Evolutionary conservation across 2,329 filamentous ascomycete species (phyloP), one percentile per base, ranked within the genome.

Genomic region (Sporothrix pseudoabietina): DNA sequence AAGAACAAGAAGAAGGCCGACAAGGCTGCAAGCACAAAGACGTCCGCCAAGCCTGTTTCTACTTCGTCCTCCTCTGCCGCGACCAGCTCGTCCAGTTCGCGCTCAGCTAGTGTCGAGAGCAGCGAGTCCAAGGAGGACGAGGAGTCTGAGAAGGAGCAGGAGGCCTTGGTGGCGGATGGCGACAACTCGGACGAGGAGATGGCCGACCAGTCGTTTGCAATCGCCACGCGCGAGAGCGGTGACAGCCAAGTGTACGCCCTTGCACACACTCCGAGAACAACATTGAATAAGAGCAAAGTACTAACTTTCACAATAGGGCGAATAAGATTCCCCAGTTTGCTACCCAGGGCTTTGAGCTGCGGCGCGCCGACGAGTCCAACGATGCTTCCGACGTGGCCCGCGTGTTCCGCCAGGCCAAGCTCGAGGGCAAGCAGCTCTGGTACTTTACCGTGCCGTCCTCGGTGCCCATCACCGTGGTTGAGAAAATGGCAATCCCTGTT

Each of bases 381-480:
- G 80, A 85, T 61, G 80, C 80, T 3, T 77, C 78, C 77, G 82
- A 87, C 78, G 81, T 88, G 74, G 80, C 85, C 9, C 82, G 86
- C 30, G 81, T 91, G 71, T 89, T 92, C 77, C 86, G 83, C 77
- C 84, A 87, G 73, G 85, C 86, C 72, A 87, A 88, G 77, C 79
- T 91, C 8, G 83, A 89, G 72, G 90, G 90, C 75, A 94, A 93
- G 83, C 90, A 94, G 79, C 84, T 94, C 74, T 94, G 92, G 92
- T 92, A 94, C 80, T 93, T 94, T 77, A 92, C 90, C 10, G 90
- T 91, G 3, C 92, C 92, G 1, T 87, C 89, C 6, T 88, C 88
- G 12, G 83, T 94, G 2, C 89, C 91, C n/a, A 86, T 94, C 73
- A 88, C 87, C 12, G 85, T 91, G 0, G 82, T 94, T 65, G 87